These are phyloP conservation scores for Yamadazyma phyllophila DNA, from an alignment of 805 yeast genomes.

Conservation along the genomic window DNA sequence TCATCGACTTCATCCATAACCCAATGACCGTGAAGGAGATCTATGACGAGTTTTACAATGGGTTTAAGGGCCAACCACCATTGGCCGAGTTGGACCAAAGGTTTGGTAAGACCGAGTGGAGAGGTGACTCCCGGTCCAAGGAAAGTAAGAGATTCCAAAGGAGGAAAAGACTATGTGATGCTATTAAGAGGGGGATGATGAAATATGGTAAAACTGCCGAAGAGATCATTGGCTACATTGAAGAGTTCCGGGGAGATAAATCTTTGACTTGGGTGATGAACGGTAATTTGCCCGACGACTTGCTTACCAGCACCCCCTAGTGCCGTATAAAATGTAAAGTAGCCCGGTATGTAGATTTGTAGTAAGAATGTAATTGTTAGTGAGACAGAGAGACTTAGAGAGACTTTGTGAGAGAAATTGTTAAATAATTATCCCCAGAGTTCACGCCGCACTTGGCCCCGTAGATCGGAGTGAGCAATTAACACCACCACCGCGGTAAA, in stretches of 20 bases:
- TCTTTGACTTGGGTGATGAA: conserved; percentile 48
- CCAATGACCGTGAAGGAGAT: conserved; percentile 45
- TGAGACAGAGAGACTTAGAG: neutral
- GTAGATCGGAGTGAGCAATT: no score
- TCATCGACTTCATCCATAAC: conserved; percentile 40
- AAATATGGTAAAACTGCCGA: conserved; percentile 41
- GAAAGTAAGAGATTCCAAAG: conserved; percentile 44
- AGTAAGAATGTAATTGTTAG: neutral
- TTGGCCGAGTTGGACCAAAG: conserved; percentile 41
- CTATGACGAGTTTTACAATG: conserved; percentile 44
- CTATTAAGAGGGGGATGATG: conserved; percentile 39
- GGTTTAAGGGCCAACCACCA: conserved; percentile 44
- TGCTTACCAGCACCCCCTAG: neutral
- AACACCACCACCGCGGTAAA: no score
- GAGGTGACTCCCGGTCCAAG: conserved; percentile 45
- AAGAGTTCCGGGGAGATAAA: conserved; percentile 42
- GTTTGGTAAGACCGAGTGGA: conserved; percentile 45
- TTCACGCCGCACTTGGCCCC: no score
- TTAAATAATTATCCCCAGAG: no score
- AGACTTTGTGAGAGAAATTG: no score
- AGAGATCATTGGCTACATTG: conserved; percentile 40
- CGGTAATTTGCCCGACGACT: conserved; percentile 36
- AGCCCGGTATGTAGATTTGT: neutral
- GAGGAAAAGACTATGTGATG: conserved; percentile 43
- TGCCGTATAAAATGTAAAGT: neutral